phyloP scores from a whole-genome alignment of 345 rosid genomes.

The Linum trigynum region DNA sequence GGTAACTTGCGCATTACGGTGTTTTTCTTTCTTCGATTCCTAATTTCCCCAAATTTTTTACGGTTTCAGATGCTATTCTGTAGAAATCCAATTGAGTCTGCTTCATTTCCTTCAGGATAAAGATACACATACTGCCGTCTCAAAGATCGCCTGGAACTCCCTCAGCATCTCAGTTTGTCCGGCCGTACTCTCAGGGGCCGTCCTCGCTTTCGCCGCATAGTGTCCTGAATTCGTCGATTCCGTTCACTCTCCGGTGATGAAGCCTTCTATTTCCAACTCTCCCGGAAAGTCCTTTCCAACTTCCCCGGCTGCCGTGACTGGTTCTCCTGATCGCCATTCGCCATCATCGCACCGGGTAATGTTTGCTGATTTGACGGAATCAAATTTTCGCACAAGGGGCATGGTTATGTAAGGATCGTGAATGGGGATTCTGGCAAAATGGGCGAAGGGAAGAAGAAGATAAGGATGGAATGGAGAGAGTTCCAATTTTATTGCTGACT shows the following conservation, averaged over 20 bases:
- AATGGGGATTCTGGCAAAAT: no score
- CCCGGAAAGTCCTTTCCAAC: conserved; percentile 27
- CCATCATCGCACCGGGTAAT: conserved; percentile 32
- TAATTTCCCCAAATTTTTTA: neutral
- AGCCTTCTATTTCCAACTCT: conserved; percentile 41
- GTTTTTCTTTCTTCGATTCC: neutral
- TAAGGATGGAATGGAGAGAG: no score
- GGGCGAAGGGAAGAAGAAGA: no score
- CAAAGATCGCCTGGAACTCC: conserved; percentile 28
- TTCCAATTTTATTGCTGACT: no score
- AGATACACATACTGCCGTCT: conserved; percentile 37
- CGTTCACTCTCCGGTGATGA: conserved; percentile 37
- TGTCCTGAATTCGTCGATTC: conserved; percentile 42
- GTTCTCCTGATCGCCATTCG: conserved; percentile 14
- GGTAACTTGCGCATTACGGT: conserved; percentile 26
- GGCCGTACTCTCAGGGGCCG: conserved; percentile 17
- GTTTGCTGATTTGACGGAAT: neutral
- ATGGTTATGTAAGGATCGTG: no score
- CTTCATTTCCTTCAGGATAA: conserved; percentile 30
- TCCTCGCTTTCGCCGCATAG: conserved; percentile 39
- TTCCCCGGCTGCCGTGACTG: no score
- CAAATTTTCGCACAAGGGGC: neutral
- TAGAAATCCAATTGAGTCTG: no score
- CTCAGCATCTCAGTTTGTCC: conserved; percentile 22
- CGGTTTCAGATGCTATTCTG: neutral